Conservation (phyloP, 2,329 filamentous ascomycete genomes). For the Ascosphaera acerosa region DNA sequence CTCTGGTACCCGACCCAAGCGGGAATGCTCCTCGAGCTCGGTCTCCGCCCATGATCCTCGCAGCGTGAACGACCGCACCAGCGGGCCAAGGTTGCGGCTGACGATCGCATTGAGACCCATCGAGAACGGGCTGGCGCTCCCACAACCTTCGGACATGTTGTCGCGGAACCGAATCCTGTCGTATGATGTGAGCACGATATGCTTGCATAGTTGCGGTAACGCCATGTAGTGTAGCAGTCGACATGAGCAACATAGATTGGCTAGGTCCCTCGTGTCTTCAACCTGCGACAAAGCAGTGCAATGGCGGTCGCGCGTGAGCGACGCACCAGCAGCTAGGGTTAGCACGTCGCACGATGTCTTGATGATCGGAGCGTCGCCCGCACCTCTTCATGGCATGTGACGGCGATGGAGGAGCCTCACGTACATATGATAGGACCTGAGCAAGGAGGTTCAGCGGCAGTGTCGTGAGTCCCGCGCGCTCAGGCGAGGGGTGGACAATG, state of each 20-base stretch:
- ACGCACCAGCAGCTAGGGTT: slow-evolving; percentile 1
- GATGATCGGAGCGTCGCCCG: no score
- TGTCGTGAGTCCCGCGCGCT: slow-evolving; percentile 10
- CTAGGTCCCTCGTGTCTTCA: slow-evolving; percentile 31
- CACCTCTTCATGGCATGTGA: no score
- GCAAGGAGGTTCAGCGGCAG: slow-evolving; percentile 34
- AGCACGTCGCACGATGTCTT: no score
- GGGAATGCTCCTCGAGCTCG: slow-evolving; percentile 31
- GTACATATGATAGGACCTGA: slow-evolving; percentile 29
- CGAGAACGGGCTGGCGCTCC: slow-evolving; percentile 35
- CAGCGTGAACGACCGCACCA: slow-evolving; percentile 28
- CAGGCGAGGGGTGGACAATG: slow-evolving; percentile 2
- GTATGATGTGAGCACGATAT: slow-evolving; percentile 31
- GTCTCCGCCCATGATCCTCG: slow-evolving; percentile 32
- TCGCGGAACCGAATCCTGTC: slow-evolving; percentile 31
- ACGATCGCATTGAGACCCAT: slow-evolving; percentile 38
- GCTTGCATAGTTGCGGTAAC: slow-evolving; percentile 33
- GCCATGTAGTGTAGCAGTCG: slow-evolving; percentile 39
- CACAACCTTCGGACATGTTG: slow-evolving; percentile 33
- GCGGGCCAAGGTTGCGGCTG: slow-evolving; percentile 26
- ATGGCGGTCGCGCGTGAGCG: neutral
- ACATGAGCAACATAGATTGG: slow-evolving; percentile 32
- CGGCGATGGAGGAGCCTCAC: no score
- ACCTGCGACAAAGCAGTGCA: slow-evolving; percentile 18
- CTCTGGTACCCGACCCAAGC: slow-evolving; percentile 33